Base-by-base conservation (phyloP, 1,139 yeast genomes). In the Sugiyamaella xylanicola region DNA sequence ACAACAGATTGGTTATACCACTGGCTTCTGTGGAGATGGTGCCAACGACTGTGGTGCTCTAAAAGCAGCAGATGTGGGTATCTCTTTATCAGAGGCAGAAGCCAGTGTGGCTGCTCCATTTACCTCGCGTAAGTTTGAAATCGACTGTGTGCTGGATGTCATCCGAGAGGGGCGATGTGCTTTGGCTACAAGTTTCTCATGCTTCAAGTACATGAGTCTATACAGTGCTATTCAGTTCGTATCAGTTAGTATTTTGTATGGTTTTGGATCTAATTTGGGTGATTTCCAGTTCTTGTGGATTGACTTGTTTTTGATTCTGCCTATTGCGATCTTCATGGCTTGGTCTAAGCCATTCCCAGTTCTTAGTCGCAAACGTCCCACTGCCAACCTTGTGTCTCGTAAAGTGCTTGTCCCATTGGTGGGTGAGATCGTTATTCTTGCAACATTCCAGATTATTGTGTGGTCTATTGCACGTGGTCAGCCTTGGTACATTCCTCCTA, bases 101-200 rank as follows among this genome's bases (percentile, higher is more conserved):
- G 99, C 99, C 0, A 88, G 96, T 3, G 97, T 95, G 19, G 99
- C 99, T 0, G 98, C 99, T 0, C 99, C 99, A 1, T 93, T 93
- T 70, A 95, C 99, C 0, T 89, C 97, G 1, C 80, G 95, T 51
- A 72, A 82, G 1, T 93, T 93, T 73, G 97, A 93, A 64, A 91
- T 93, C 43, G 85, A 96, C 1, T 93, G 99, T 74, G 96, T 93
- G 25, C 74, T 90, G 62, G 91, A 89, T 68, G 93, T 95, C 3
- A 90, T 93, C 58, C 84, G 82, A 65, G 99, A 95, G 71, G 99
- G 99, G 11, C 79, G 99, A 60, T 93, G 97, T 1, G 87, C 97
- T 44, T 77, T 93, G 66, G 97, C 92, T 13, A 93, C 99, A 0
- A 87, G 96, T 62, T 93, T 93, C 72, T 85, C 97, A 35, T 93